Base-by-base conservation (phyloP, 2,329 filamentous ascomycete species). In the Talaromyces atroroseus region DNA sequence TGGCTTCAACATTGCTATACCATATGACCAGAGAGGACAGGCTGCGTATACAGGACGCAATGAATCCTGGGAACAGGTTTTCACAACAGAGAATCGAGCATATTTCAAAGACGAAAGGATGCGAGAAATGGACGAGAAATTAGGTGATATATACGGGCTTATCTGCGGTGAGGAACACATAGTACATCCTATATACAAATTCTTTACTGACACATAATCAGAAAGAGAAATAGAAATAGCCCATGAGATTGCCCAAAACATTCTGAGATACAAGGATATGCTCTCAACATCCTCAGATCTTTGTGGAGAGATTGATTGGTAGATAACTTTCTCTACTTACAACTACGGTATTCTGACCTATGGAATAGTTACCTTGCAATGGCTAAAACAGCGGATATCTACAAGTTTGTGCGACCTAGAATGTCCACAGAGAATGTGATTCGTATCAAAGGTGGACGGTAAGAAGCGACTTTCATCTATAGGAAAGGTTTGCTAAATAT, bases 151-250 rank as follows among this genome's bases (percentile, higher is more conserved):
- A 29, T 92, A 92, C 64, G 85, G 88, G 38, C 80, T 84, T 57
- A 96, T 99, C 56, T 88, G 89, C 64, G 88, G 89, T 89, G 77
- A 67, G 79, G 59, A 46, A 23, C n/a, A 36, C 11, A 4, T 8
- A 20, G 20, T 10, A 42, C n/a, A 42, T 32, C 23, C n/a, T 50
- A 16, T 44, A 56, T 42, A 50, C 21, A 11, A 20, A 26, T 36
- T 18, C 49, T 40, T 5, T 20, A 18, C 24, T 55, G 45, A 58
- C 12, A 49, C 12, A 52, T 2, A 42, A 11, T 14, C 59, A 88
- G 92, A 96, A 65, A 84, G 84, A 55, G 92, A 99, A 68, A 92
- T 96, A 46, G 89, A 96, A 63, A 89, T 97, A 45, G 81, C 94
- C 0, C 88, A 96, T 64, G 77, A 82, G 3, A 82, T 99, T 29